Conservation (phyloP, 441 rosid species). For the Rhodomyrtus psidioides region DNA sequence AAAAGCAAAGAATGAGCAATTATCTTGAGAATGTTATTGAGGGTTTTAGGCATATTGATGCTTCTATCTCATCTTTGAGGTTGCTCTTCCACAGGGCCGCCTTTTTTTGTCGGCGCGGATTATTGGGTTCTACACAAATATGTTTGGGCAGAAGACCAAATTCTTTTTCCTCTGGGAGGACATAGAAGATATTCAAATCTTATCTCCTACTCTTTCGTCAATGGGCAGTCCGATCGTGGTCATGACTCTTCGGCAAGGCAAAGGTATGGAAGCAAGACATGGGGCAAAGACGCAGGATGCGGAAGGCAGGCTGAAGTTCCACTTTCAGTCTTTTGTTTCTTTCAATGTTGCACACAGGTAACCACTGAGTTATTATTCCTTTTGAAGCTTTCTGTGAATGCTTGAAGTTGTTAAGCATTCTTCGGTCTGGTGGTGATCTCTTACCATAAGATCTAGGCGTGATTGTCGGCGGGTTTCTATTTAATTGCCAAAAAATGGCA, state of each 20-base stretch:
- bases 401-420: neutral
- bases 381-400: neutral
- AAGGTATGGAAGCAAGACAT: constrained; percentile 82
- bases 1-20: neutral
- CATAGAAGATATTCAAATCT: constrained; percentile 77
- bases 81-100: constrained; percentile 63
- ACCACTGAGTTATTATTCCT: no score
- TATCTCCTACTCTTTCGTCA: constrained; percentile 73
- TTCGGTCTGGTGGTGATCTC: neutral
- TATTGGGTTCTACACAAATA: constrained; percentile 85
- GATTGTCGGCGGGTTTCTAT: neutral
- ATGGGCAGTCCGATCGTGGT: constrained; percentile 91
- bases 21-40: neutral
- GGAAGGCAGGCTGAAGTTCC: constrained; percentile 89
- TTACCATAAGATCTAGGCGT: neutral
- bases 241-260: constrained; percentile 69
- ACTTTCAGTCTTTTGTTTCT: constrained; percentile 93
- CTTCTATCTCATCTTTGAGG: constrained; percentile 2
- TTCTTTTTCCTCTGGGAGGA: constrained; percentile 98
- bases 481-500: neutral
- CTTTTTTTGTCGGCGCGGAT: constrained; percentile 88
- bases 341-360: constrained; percentile 85
- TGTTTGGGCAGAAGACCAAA: constrained; percentile 87
- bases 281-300: constrained; percentile 84
- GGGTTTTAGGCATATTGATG: neutral